phyloP scores from a whole-genome alignment of 1,284 basidiomycete species.

The Schizophyllum commune region DNA sequence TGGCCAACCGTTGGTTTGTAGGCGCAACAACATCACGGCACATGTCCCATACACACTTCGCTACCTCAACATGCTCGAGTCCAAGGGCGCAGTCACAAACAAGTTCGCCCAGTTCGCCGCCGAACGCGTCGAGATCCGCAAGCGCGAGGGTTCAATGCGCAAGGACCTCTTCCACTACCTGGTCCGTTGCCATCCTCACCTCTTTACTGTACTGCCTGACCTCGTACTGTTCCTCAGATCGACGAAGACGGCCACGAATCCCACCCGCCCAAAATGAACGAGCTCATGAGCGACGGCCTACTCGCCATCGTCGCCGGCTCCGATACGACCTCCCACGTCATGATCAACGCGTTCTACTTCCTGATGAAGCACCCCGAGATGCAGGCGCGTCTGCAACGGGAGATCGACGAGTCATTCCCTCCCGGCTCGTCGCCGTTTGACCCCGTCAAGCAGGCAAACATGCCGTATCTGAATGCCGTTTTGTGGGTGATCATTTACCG shows the following conservation, averaged over 20 bases:
- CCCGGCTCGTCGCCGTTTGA: slow-evolving; percentile 12
- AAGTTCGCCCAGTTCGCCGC: slow-evolving; percentile 17
- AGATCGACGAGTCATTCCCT: slow-evolving; percentile 16
- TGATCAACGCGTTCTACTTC: slow-evolving; percentile 21
- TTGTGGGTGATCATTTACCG: slow-evolving; percentile 17
- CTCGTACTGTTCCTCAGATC: slow-evolving; percentile 14
- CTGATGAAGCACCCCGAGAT: slow-evolving; percentile 23
- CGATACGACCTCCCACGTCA: slow-evolving; percentile 25
- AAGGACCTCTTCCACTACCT: slow-evolving; percentile 33
- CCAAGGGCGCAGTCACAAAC: slow-evolving; percentile 11
- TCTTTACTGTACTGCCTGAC: not conserved
- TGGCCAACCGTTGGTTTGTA: slow-evolving; percentile 4
- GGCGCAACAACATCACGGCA: slow-evolving; percentile 10
- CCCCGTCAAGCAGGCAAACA: slow-evolving; percentile 13
- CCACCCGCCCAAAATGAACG: slow-evolving; percentile 12
- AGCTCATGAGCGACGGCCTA: slow-evolving; percentile 23
- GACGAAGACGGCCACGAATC: slow-evolving; percentile 21
- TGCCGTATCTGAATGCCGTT: slow-evolving; percentile 25
- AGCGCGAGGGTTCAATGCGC: slow-evolving; percentile 18
- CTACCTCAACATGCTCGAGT: slow-evolving; percentile 14
- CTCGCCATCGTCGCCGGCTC: slow-evolving; percentile 32
- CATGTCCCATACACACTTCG: slow-evolving; percentile 23
- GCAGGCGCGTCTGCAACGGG: slow-evolving; percentile 19
- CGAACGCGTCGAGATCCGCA: slow-evolving; percentile 15
- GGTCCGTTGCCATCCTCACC: slow-evolving; percentile 15